phyloP scores from a whole-genome alignment of 805 yeast species.

The Starmerella apis region DNA sequence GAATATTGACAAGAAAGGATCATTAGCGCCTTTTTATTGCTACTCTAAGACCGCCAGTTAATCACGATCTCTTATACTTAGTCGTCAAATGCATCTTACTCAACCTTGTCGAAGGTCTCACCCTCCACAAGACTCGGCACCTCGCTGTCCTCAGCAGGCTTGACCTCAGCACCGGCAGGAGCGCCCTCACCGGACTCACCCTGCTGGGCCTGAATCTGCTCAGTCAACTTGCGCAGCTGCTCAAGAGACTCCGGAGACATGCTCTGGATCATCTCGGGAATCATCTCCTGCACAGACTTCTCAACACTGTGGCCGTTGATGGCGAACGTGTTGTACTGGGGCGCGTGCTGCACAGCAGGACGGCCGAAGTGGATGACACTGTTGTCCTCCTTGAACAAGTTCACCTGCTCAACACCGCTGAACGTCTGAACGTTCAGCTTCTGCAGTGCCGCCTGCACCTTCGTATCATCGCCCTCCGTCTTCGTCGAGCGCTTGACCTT shows the following conservation, averaged over 20 bases:
- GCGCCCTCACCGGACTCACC: conserved; percentile 32
- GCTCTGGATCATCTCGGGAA: conserved; percentile 91
- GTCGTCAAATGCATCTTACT: conserved; percentile 28
- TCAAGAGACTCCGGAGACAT: conserved; percentile 92
- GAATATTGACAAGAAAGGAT: background rate
- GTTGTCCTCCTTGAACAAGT: conserved; percentile 95
- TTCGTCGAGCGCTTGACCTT: conserved; percentile 64
- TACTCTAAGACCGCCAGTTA: background rate
- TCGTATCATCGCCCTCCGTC: conserved; percentile 66
- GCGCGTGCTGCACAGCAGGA: conserved; percentile 91
- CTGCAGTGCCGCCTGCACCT: conserved; percentile 77
- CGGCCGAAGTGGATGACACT: conserved; percentile 90
- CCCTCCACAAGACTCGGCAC: conserved; percentile 72
- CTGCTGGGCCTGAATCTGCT: conserved; percentile 60
- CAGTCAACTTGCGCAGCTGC: conserved; percentile 79
- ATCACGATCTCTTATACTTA: background rate
- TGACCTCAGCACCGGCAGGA: conserved; percentile 42
- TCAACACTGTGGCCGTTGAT: conserved; percentile 92
- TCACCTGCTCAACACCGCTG: conserved; percentile 90
- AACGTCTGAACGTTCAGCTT: conserved; percentile 82
- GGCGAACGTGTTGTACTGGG: conserved; percentile 82
- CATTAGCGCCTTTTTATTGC: conserved; percentile 3
- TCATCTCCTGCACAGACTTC: conserved; percentile 80
- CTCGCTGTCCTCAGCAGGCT: conserved; percentile 43
- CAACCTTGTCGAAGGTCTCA: conserved; percentile 69